These are phyloP conservation scores for Exidia glandulosa DNA, from an alignment of 768 basidiomycete genomes.

Conservation along the genomic window DNA sequence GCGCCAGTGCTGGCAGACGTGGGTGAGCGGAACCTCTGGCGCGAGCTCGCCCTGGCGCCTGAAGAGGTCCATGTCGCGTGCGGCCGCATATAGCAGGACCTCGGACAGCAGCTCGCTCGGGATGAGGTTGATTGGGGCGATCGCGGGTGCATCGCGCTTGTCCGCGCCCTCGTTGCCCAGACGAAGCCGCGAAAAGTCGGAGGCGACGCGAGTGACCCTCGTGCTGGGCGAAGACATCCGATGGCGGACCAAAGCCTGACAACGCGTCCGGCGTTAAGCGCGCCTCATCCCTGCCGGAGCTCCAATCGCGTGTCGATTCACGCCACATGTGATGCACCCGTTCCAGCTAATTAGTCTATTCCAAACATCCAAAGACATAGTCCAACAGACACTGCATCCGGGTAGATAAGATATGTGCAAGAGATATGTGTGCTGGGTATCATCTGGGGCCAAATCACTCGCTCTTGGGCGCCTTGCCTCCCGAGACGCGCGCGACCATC, in stretches of 20 bases:
- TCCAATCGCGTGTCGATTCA: not conserved
- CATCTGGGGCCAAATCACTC: not conserved
- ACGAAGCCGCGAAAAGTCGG: not conserved
- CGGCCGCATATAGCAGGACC: not conserved
- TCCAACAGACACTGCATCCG: too few species aligned
- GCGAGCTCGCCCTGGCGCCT: not conserved
- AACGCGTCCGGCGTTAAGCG: not conserved
- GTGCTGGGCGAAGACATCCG: conserved; percentile 1
- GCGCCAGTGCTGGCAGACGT: not conserved
- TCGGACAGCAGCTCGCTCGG: not conserved
- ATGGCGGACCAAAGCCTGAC: not conserved
- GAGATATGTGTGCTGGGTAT: too few species aligned
- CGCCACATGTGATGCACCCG: not conserved
- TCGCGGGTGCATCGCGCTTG: not conserved
- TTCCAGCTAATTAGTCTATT: too few species aligned
- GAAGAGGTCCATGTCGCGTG: not conserved
- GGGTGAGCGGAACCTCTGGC: not conserved
- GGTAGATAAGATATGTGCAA: not conserved
- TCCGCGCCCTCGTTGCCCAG: not conserved
- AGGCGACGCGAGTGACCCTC: not conserved
- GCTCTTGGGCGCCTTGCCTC: not conserved
- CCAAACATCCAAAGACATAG: too few species aligned
- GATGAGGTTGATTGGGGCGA: not conserved
- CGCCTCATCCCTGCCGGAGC: not conserved
- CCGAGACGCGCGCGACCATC: not conserved